phyloP scores from a whole-genome alignment of 768 basidiomycete species.

The Strobilomyces confusus region DNA sequence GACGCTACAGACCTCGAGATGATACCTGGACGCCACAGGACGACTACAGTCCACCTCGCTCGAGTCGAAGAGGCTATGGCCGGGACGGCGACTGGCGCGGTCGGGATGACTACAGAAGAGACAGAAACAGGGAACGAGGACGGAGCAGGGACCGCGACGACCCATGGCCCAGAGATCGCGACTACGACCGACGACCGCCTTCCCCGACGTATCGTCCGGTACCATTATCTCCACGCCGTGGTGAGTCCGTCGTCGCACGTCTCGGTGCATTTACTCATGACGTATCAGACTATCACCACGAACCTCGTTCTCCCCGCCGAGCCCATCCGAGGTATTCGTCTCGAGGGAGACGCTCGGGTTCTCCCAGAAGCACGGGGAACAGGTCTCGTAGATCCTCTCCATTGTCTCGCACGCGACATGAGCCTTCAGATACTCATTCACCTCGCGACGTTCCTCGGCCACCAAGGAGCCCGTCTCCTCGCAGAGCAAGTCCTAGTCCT shows the following conservation, averaged over 20 bases:
- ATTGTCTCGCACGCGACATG: slow-evolving; percentile 10
- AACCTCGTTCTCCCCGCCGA: slow-evolving; percentile 14
- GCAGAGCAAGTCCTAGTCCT: slow-evolving; percentile 14
- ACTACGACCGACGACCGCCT: slow-evolving; percentile 17
- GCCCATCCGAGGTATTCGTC: slow-evolving; percentile 8
- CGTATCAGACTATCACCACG: slow-evolving; percentile 14
- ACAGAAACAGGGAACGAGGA: slow-evolving; percentile 18
- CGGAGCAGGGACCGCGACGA: slow-evolving; percentile 24
- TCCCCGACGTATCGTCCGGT: slow-evolving; percentile 19
- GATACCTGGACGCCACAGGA: not conserved
- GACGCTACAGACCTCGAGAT: not conserved
- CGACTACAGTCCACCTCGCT: slow-evolving; percentile 5
- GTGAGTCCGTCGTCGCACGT: slow-evolving; percentile 10
- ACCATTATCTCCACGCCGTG: slow-evolving; percentile 24
- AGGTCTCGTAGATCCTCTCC: slow-evolving; percentile 24
- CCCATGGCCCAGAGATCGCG: slow-evolving; percentile 15
- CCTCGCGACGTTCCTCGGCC: slow-evolving; percentile 11
- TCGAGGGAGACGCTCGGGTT: slow-evolving; percentile 22
- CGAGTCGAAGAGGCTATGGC: slow-evolving; percentile 13
- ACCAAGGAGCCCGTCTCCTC: slow-evolving; percentile 14
- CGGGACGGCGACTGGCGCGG: slow-evolving; percentile 17
- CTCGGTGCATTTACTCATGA: not conserved
- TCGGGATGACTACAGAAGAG: slow-evolving; percentile 24
- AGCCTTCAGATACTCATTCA: slow-evolving; percentile 7
- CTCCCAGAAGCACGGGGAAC: slow-evolving; percentile 18